A percentile compares a stretch with the other conserved stretches of the same genome.
Conservation (phyloP, 805 yeast species). For the Metschnikowia reukaufii region DNA sequence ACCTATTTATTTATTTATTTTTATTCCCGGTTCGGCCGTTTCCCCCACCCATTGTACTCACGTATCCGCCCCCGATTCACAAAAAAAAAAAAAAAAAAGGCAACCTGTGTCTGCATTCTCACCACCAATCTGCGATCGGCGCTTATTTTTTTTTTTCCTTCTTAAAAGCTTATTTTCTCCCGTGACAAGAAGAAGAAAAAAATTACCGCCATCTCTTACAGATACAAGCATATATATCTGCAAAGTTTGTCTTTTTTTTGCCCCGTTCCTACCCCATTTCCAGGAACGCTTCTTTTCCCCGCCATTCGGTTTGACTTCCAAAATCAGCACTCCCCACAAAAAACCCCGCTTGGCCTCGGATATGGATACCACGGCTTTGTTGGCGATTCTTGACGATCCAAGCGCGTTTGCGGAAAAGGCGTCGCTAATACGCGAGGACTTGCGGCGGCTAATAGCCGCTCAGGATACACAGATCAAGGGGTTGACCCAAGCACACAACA, state of each 20-base stretch:
- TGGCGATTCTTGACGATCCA: constrained; percentile 42
- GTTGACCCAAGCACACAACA: constrained; percentile 32
- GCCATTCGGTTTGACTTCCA: constrained; percentile 16
- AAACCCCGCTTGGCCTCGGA: constrained; percentile 21
- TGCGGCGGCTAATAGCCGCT: constrained; percentile 28
- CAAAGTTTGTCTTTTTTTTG: not conserved
- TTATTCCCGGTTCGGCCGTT: not conserved
- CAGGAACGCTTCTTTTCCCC: not conserved
- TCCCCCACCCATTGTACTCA: not conserved
- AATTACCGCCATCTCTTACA: not conserved
- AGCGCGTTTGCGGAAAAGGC: constrained; percentile 29
- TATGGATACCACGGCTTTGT: constrained; percentile 35
- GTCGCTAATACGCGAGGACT: constrained; percentile 31
- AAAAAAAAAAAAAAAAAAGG: no score
- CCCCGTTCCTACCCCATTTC: not conserved
- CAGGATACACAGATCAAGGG: constrained; percentile 32
- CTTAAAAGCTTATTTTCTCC: no score
- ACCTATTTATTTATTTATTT: no score
- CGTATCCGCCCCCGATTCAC: not conserved
- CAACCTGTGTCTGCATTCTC: not conserved
- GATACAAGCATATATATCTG: not conserved
- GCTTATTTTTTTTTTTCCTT: not conserved
- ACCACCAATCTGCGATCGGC: not conserved
- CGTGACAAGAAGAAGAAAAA: not conserved
- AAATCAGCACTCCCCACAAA: constrained; percentile 14